Conservation (phyloP, 495 filamentous ascomycete species). For the Glarea lozoyensis region DNA sequence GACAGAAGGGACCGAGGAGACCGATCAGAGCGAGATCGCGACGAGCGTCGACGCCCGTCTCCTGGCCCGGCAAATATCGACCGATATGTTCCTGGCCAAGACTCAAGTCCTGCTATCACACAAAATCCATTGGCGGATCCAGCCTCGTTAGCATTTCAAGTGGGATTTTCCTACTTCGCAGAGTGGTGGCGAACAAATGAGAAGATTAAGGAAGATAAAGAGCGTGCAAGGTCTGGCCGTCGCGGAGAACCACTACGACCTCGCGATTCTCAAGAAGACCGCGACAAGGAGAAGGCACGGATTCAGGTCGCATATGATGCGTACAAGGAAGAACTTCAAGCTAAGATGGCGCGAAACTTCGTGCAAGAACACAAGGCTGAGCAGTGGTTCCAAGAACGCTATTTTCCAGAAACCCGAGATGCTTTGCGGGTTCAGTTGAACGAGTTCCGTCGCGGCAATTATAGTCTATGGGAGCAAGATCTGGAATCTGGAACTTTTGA, state of each 20-base stretch:
- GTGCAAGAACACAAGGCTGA: conserved; percentile 85
- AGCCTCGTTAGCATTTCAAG: conserved; percentile 77
- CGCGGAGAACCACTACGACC: conserved; percentile 62
- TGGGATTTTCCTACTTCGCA: conserved; percentile 92
- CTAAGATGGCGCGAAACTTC: conserved; percentile 81
- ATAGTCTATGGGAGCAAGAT: conserved; percentile 77
- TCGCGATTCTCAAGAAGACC: conserved; percentile 73
- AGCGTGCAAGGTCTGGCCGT: conserved; percentile 66
- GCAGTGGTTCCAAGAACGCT: conserved; percentile 97
- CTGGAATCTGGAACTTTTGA: conserved; percentile 78
- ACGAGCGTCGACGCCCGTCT: conserved; percentile 48
- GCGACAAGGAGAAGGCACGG: conserved; percentile 77
- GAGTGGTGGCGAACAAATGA: conserved; percentile 94
- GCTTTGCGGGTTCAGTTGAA: conserved; percentile 57
- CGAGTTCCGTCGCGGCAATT: conserved; percentile 64
- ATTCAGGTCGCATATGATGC: conserved; percentile 88
- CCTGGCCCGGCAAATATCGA: conserved; percentile 72
- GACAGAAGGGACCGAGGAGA: conserved; percentile 56
- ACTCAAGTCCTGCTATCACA: conserved; percentile 44
- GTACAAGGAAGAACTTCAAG: conserved; percentile 90
- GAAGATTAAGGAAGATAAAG: conserved; percentile 76
- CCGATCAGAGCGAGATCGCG: conserved; percentile 46
- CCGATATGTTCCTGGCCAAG: conserved; percentile 89
- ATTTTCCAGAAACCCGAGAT: conserved; percentile 71
- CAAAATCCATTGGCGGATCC: conserved; percentile 75